A percentile compares a stretch with the other conserved stretches of the same genome.
Evolutionary conservation across 371 early-diverging fungal species (phyloP).

Genomic region (Zychaea mexicana): DNA sequence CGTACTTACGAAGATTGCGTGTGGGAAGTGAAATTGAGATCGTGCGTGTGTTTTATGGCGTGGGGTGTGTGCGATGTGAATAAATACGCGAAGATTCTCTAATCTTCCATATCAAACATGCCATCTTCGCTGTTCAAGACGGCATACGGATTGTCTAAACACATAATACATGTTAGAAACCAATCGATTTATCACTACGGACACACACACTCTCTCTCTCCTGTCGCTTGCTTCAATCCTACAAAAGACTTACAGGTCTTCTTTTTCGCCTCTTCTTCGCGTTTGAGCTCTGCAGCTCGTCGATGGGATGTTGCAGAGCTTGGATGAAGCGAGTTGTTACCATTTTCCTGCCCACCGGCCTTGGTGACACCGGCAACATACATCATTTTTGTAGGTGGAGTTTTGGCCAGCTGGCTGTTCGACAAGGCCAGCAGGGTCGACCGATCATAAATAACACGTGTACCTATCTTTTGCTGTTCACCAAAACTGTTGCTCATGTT

Average conservation of each 20-base stretch:
- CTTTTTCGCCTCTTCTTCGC: constrained; percentile 45
- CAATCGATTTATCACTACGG: not conserved
- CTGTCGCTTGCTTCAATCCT: not conserved
- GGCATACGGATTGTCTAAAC: constrained; percentile 43
- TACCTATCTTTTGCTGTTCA: constrained; percentile 37
- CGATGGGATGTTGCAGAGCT: constrained; percentile 28
- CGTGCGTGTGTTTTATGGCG: not conserved
- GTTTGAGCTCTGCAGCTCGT: constrained; percentile 41
- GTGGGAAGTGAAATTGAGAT: too few species aligned
- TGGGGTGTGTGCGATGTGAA: not conserved
- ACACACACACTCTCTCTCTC: not conserved
- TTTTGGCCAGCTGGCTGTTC: constrained; percentile 65
- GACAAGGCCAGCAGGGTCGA: constrained; percentile 63
- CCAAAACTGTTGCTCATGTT: constrained; percentile 1
- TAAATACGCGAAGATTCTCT: not conserved
- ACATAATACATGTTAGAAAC: not conserved
- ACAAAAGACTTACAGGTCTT: constrained; percentile 42
- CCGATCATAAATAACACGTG: constrained; percentile 70
- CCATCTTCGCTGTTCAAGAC: constrained; percentile 31
- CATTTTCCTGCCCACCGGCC: constrained; percentile 17
- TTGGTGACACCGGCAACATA: constrained; percentile 69
- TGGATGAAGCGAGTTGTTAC: constrained; percentile 5
- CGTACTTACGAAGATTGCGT: too few species aligned
- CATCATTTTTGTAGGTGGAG: constrained; percentile 63
- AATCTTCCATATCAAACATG: constrained; percentile 27